Percentiles rank a stretch among this genome's conserved stretches.
Conservation (phyloP, 1,284 basidiomycete species). For the Naganishia cerealis region DNA sequence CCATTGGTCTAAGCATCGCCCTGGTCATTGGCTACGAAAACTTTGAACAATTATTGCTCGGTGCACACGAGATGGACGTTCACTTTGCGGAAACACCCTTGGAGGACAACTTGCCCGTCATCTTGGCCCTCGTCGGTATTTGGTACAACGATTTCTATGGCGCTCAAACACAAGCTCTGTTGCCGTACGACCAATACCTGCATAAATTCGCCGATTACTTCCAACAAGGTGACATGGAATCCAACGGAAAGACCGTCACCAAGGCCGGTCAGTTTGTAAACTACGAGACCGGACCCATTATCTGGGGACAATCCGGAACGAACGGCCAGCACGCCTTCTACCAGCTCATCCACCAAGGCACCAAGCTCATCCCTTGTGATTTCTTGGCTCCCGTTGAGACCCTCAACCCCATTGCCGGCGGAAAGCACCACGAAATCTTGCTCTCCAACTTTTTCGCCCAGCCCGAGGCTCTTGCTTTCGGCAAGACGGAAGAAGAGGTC, state of each 20-base stretch:
- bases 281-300: constrained; percentile 97
- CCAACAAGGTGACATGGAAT: constrained; percentile 99
- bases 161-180: constrained; percentile 87
- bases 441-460: constrained; percentile 98
- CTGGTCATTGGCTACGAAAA: constrained; percentile 90
- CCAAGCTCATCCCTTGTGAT: constrained; percentile 87
- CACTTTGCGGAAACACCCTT: constrained; percentile 88
- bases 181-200: constrained; percentile 98
- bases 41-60: constrained; percentile 84
- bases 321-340: constrained; percentile 99
- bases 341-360: constrained; percentile 94
- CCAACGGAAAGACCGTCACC: constrained; percentile 94
- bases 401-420: constrained; percentile 82
- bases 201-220: constrained; percentile 99
- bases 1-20: constrained; percentile 92
- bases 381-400: constrained; percentile 93
- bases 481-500: constrained; percentile 90
- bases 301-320: constrained; percentile 97
- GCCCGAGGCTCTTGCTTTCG: constrained; percentile 93
- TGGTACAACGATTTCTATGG: constrained; percentile 99
- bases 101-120: constrained; percentile 87
- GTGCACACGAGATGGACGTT: constrained; percentile 96
- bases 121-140: constrained; percentile 86
- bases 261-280: constrained; percentile 87
- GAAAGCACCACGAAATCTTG: constrained; percentile 94